phyloP scores from a whole-genome alignment of 768 basidiomycete species.

The Solioccasus polychromus region DNA sequence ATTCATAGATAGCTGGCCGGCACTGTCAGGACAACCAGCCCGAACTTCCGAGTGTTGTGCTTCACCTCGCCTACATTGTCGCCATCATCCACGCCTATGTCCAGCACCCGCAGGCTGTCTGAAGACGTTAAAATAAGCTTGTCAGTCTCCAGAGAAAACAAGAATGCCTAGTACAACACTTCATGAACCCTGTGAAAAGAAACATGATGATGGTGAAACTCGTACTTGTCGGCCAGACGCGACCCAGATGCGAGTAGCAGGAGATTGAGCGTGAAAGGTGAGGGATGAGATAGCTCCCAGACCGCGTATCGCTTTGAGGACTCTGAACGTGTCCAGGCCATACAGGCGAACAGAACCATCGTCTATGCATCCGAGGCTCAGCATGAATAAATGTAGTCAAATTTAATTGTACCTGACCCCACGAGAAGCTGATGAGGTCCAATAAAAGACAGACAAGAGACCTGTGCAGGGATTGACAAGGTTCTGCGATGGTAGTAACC shows the following conservation, averaged over 20 bases:
- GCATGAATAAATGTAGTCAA: not conserved
- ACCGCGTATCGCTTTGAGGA: conserved; percentile 59
- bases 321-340: conserved; percentile 54
- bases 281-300: conserved; percentile 66
- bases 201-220: not conserved
- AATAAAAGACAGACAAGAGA: conserved; percentile 53
- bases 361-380: conserved; percentile 35
- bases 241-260: conserved; percentile 57
- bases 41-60: not conserved
- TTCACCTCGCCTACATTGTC: conserved; percentile 70
- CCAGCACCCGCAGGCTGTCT: conserved; percentile 47
- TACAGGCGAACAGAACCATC: conserved; percentile 74
- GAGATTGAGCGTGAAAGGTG: conserved; percentile 40
- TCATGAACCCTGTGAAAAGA: not conserved
- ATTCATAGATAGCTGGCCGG: conserved; percentile 64
- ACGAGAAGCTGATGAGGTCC: conserved; percentile 49
- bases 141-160: conserved; percentile 42
- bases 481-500: conserved; percentile 17
- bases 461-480: conserved; percentile 45
- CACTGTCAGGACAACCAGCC: conserved; percentile 25
- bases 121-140: conserved; percentile 53
- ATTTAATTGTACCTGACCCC: conserved; percentile 52
- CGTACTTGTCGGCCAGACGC: conserved; percentile 63
- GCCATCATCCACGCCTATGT: conserved; percentile 47
- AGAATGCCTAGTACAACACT: conserved; percentile 25